Evolutionary conservation across 495 filamentous ascomycete genomes (phyloP).

Genomic region (Paragyromitra xinjiangensis): DNA sequence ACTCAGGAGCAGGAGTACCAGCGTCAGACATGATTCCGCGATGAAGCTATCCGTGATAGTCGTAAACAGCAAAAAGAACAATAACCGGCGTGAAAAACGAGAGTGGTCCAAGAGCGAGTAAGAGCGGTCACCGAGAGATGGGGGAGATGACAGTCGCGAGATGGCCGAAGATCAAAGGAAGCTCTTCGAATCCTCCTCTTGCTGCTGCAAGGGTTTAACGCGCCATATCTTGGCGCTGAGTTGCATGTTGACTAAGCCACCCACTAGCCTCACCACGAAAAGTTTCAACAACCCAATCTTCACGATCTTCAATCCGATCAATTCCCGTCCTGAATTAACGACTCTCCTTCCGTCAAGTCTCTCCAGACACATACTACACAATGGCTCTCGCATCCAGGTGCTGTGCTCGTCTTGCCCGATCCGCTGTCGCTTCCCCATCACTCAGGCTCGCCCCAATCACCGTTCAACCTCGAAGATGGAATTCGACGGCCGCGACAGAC

Average conservation of each 20-base stretch:
- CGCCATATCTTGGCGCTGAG: neutral
- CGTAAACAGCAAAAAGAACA: neutral
- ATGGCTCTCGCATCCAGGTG: constrained; percentile 56
- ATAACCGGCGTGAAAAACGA: neutral
- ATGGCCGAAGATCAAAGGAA: constrained; percentile 7
- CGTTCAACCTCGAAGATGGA: constrained; percentile 68
- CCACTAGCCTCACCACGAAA: constrained; percentile 43
- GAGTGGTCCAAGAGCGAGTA: constrained; percentile 6
- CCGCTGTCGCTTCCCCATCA: constrained; percentile 58
- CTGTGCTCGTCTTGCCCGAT: constrained; percentile 54
- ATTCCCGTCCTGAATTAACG: neutral
- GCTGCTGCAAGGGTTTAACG: no score
- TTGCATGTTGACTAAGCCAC: constrained; percentile 8
- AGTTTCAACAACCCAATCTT: constrained; percentile 36
- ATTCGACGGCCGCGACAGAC: constrained; percentile 75
- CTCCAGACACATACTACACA: constrained; percentile 13
- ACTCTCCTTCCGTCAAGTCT: neutral
- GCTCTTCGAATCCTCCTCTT: neutral
- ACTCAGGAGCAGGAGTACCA: constrained; percentile 50
- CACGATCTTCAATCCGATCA: neutral
- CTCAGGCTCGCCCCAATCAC: constrained; percentile 59
- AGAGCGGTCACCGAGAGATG: neutral
- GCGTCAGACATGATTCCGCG: constrained; percentile 51
- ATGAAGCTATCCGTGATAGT: neutral
- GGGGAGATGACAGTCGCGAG: constrained; percentile 1